Evolutionary conservation across 192 early-diverging fungal species (phyloP), one percentile per base, ranked within the genome.

Genomic region (Coemansia sp.): DNA sequence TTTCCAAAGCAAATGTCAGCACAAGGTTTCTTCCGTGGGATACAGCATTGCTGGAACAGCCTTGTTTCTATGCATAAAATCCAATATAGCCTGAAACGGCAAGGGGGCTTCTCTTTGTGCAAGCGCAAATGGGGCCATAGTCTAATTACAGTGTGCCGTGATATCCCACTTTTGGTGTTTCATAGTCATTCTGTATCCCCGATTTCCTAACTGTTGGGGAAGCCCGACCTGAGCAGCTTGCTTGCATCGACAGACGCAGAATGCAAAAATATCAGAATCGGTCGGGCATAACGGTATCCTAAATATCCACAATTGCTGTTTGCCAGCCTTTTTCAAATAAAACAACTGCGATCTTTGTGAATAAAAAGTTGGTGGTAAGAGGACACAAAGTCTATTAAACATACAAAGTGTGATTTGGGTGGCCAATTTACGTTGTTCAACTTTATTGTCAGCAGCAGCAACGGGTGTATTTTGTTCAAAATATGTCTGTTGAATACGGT

Each of bases 41-140:
- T 49, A 19, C 19, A 19, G 19, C 16, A 49, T 49, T 19, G 8
- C 22, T 49, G 19, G 19, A 49, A 49, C 48, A 19, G 48, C 48
- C 29, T 12, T 18, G n/a, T 35, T 29, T 35, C 37, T 13, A 32
- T 38, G 37, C 55, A n/a, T 32, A 38, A 20, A 57, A 38, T 57
- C 26, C 55, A 57, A 57, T 57, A 57, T 57, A 57, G 55, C 55
- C 55, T 7, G 12, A 57, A 57, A 38, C 29, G 29, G 55, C 13
- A 57, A 35, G 29, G 55, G 37, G 55, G 32, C 54, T 35, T 57
- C 37, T n/a, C 29, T 22, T 35, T 57, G 29, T 26, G 48, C 48
- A 49, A 57, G 29, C 29, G 29, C 10, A 11, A 19, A 18, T n/a
- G n/a, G 18, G 16, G 55, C 55, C 18, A 8, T 38, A 32, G 32